Evolutionary conservation across 495 filamentous ascomycete genomes (phyloP), one percentile per base, ranked within the genome.

Genomic region (Aspergillus olivimuriae): DNA sequence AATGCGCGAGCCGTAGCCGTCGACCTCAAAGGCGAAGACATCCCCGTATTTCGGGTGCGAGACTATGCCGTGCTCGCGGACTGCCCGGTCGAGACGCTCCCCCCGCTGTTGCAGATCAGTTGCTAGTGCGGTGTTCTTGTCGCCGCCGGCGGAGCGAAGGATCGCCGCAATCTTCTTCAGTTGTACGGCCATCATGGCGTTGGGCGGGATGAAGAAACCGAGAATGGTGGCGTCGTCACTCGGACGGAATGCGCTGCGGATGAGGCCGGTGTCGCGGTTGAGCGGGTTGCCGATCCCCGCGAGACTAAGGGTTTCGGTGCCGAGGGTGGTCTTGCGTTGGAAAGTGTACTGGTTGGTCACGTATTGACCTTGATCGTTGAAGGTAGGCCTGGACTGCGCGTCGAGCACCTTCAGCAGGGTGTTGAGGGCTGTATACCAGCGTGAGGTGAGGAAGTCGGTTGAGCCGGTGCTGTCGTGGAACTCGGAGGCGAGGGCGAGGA

Each of bases 181-280:
- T 60, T 97, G 88, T 1, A 94, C 84, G 5, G 87, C 79, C 77
- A 99, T 94, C 81, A 92, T 87, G 21, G 94, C 91, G 60, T 99
- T 99, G 19, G 87, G 84, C 0, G 92, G 92, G 47, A 97, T 95
- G 63, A 94, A 94, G 70, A 88, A 97, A 22, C 90, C 89, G 7
- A 97, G 68, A 41, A 90, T 95, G 1, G 89, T 91, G n/a, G 92
- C 89, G 58, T 99, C 92, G 52, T 99, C 92, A 52, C 86, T 92
- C n/a, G 92, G 92, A 2, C 92, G 77, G 70, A 97, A 99, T 2
- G 92, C 89, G 42, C 87, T 94, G 39, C 92, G 82, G 41, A 96
- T 78, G 11, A 99, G 75, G 1, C 87, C 87, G 0, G 92, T 95
- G 15, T 78, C 84, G 50, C 76, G 75, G 54, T 86, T 89, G 4